Evolutionary conservation across 1,284 basidiomycete genomes (phyloP).

Genomic region (Taiwanofungus camphoratus): DNA sequence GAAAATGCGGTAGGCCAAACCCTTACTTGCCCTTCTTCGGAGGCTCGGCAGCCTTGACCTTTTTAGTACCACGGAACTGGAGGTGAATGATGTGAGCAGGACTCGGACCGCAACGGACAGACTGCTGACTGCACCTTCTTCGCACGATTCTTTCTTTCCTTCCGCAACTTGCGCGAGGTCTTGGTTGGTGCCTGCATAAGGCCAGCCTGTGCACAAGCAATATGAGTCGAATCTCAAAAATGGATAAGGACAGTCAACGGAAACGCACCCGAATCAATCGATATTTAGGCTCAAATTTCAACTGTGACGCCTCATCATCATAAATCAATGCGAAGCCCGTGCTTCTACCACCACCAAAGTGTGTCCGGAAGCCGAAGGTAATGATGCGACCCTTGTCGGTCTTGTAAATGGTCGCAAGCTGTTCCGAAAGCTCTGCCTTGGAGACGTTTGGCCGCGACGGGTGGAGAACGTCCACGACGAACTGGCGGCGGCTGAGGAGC

Average conservation of each 20-base stretch:
- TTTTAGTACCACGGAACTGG: slow-evolving; percentile 88
- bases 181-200: slow-evolving; percentile 83
- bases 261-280: slow-evolving; percentile 87
- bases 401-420: slow-evolving; percentile 82
- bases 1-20: slow-evolving; percentile 25
- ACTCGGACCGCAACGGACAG: background rate
- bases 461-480: slow-evolving; percentile 94
- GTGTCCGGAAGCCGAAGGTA: slow-evolving; percentile 81
- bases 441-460: slow-evolving; percentile 94
- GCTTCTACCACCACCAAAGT: slow-evolving; percentile 97
- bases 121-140: slow-evolving; percentile 84
- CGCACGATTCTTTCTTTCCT: slow-evolving; percentile 99
- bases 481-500: slow-evolving; percentile 89
- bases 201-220: slow-evolving; percentile 55
- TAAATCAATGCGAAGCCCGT: slow-evolving; percentile 98
- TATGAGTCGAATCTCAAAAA: no score
- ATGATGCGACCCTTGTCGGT: slow-evolving; percentile 74
- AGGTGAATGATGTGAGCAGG: slow-evolving; percentile 4
- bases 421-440: slow-evolving; percentile 89
- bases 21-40: slow-evolving; percentile 82
- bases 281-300: slow-evolving; percentile 96
- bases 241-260: background rate
- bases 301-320: slow-evolving; percentile 92
- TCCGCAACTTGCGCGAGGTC: slow-evolving; percentile 95
- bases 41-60: slow-evolving; percentile 86